Base-by-base conservation (phyloP, 768 basidiomycete genomes). In the Pleurotus sapidus region DNA sequence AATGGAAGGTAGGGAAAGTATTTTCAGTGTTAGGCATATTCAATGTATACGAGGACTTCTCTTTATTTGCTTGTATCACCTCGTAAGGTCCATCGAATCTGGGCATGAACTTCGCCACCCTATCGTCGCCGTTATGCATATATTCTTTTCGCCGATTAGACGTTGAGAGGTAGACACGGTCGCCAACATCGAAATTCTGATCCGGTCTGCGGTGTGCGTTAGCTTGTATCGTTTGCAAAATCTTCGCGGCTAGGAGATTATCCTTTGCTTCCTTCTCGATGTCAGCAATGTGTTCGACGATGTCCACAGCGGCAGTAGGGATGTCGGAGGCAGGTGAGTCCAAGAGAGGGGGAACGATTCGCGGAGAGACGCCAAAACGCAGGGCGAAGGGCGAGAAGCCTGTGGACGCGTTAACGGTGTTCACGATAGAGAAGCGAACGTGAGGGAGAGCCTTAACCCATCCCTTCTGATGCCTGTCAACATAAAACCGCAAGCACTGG, bases 51-150 rank as follows among this genome's bases (percentile, higher is more conserved):
- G 61, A 59, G 0, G 65, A 72, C 0, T 51, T 48, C 20, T 61
- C 50, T 0, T 55, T 62, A 40, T 65, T 57, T 0, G 69, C 66
- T 0, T 57, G 49, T 0, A 57, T 40, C 4, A 78, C 57, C 0
- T 0, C 38, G 47, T 64, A 72, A 0, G 67, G 71, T 0, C 71
- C 65, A 49, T 78, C 69, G n/a, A 48, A 73, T 0, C 64, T 51
- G 1, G 0, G 70, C 66, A 79, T 72, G 47, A 77, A 77, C 46
- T 79, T 78, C 0, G 73, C 71, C 0, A 69, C 68, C 0, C 65
- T 63, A 3, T 63, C 61, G 2, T 64, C 61, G 1, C 64, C 65
- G 5, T 39, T 46, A 0, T 57, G 23, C 25, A 63, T 63, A 51
- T 68, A 75, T 1, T 69, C 57, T 5, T 54, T 49, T 0, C 60